Evolutionary conservation across 2,329 filamentous ascomycete genomes (phyloP).

Genomic region (Beauveria medogensis): DNA sequence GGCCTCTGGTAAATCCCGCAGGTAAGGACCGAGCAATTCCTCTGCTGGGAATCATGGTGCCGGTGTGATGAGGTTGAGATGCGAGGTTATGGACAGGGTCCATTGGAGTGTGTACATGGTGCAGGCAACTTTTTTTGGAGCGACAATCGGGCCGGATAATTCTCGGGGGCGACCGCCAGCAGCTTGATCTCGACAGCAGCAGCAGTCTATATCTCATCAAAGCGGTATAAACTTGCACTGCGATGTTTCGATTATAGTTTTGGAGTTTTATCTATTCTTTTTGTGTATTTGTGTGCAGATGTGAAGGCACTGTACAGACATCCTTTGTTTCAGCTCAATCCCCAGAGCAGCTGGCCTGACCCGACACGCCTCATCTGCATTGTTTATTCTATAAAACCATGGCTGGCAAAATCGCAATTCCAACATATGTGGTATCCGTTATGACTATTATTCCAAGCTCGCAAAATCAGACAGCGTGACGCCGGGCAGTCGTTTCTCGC

Average conservation of each 20-base stretch:
- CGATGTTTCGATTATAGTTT: background rate
- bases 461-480: constrained; percentile 54
- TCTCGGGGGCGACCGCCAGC: constrained; percentile 19
- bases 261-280: background rate
- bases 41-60: constrained; percentile 38
- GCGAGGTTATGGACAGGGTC: constrained; percentile 13
- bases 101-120: constrained; percentile 15
- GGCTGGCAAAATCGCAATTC: background rate
- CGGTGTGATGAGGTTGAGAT: constrained; percentile 14
- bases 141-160: constrained; percentile 25
- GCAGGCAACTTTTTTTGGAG: constrained; percentile 23
- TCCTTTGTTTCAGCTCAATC: background rate
- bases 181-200: background rate
- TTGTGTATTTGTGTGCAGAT: background rate
- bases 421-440: background rate
- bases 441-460: constrained; percentile 38
- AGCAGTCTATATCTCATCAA: background rate
- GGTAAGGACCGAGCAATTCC: constrained; percentile 33
- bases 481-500: constrained; percentile 47
- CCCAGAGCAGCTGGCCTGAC: background rate
- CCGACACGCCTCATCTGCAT: background rate
- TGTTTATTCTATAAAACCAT: background rate
- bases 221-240: no score
- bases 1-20: constrained; percentile 24
- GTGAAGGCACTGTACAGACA: background rate